phyloP scores from a whole-genome alignment of 805 yeast species.

The Nadsonia fulvescens region DNA sequence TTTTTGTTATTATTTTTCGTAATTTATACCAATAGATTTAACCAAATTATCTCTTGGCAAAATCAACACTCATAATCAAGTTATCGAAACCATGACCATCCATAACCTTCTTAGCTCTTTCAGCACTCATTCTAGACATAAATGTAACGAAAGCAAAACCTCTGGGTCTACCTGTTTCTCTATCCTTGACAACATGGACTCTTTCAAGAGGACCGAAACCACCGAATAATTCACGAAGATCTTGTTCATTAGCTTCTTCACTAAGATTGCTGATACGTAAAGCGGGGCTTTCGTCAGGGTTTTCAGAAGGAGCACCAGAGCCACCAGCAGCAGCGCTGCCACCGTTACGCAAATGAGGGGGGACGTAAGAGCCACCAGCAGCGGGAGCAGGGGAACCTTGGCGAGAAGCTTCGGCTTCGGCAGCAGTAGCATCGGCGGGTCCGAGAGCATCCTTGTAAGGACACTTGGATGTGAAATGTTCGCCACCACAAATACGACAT shows the following conservation, averaged over 20 bases:
- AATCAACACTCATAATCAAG: slow-evolving; percentile 43
- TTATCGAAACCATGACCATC: slow-evolving; percentile 88
- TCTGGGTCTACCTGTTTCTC: slow-evolving; percentile 84
- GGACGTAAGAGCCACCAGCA: slow-evolving; percentile 30
- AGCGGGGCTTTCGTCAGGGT: slow-evolving; percentile 75
- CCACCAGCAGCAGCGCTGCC: slow-evolving; percentile 22
- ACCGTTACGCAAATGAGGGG: slow-evolving; percentile 40
- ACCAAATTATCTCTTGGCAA: slow-evolving; percentile 18
- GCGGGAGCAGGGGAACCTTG: slow-evolving; percentile 17
- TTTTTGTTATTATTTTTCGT: too few species aligned
- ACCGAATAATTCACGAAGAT: slow-evolving; percentile 56
- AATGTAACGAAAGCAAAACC: slow-evolving; percentile 89
- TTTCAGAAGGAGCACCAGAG: slow-evolving; percentile 26
- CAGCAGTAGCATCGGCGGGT: slow-evolving; percentile 25
- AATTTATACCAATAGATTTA: too few species aligned
- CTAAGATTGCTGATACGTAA: slow-evolving; percentile 84
- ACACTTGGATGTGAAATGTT: slow-evolving; percentile 86
- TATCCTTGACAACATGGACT: slow-evolving; percentile 71
- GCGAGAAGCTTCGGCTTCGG: slow-evolving; percentile 21
- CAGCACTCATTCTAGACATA: slow-evolving; percentile 43
- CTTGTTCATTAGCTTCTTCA: slow-evolving; percentile 65
- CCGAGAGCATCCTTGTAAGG: slow-evolving; percentile 84
- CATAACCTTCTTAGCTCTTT: slow-evolving; percentile 53
- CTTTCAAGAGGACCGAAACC: slow-evolving; percentile 53
- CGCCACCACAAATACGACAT: slow-evolving; percentile 90